Evolutionary conservation across 345 rosid genomes (phyloP).

Genomic region (Eucalyptus brandiana): DNA sequence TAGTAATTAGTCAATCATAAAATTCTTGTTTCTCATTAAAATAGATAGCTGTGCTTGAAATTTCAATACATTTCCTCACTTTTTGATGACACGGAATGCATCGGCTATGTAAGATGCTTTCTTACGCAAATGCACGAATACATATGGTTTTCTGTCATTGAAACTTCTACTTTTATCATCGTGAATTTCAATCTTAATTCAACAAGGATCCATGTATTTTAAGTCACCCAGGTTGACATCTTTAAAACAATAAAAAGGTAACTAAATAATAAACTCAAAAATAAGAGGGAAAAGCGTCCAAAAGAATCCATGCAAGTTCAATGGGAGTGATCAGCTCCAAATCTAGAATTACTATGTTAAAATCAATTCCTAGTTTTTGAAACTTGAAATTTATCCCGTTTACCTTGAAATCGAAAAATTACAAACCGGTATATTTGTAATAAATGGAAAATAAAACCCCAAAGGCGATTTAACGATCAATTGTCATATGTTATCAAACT

Average conservation of each 20-base stretch:
- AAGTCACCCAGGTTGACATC: not conserved
- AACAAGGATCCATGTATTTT: not conserved
- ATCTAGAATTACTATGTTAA: not conserved
- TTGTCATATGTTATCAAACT: no score
- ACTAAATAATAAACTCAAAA: not conserved
- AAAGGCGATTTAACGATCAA: fast-evolving
- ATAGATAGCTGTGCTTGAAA: not conserved
- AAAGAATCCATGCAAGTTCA: not conserved
- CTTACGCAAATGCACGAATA: not conserved
- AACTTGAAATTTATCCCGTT: not conserved
- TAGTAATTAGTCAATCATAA: not conserved
- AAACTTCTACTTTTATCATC: not conserved
- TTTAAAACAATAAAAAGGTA: not conserved
- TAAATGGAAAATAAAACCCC: no score
- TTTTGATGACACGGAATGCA: not conserved
- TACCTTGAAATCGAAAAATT: no score
- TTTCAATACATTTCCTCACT: not conserved
- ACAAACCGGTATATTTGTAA: fast-evolving
- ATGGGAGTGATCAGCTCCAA: not conserved
- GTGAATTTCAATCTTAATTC: not conserved
- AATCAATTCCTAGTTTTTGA: not conserved
- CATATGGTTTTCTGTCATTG: not conserved
- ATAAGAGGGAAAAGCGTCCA: not conserved
- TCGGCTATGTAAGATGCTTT: not conserved
- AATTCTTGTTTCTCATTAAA: not conserved